Percentiles rank a stretch among this genome's conserved stretches.
Conservation (phyloP, 2,329 filamentous ascomycete genomes). For the Lojkania enalia region DNA sequence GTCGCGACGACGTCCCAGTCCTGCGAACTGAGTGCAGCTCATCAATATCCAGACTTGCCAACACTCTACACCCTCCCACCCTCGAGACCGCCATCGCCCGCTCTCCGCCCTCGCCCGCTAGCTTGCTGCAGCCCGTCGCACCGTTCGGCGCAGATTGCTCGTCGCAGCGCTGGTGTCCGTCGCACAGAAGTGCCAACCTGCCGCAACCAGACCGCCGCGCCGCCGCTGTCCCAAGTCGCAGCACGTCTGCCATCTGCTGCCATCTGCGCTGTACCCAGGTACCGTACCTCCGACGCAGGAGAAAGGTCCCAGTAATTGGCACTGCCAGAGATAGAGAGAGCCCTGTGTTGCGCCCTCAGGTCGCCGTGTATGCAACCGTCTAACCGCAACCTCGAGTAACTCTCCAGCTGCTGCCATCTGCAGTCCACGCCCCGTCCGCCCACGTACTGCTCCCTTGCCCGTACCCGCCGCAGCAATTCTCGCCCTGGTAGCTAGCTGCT, state of each 20-base stretch:
- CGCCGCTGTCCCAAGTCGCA: conserved; percentile 13
- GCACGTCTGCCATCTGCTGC: not conserved
- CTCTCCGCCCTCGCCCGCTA: conserved; percentile 8
- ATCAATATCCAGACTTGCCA: conserved; percentile 17
- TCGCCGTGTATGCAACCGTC: conserved; percentile 11
- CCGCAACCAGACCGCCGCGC: conserved; percentile 12
- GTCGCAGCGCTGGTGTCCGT: conserved; percentile 11
- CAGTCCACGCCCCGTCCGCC: conserved; percentile 12
- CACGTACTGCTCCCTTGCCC: conserved; percentile 6
- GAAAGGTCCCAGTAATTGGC: too few species aligned
- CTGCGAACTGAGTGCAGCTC: conserved; percentile 11
- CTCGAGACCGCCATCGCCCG: not conserved
- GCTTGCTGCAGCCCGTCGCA: conserved; percentile 14
- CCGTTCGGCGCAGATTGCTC: conserved; percentile 11
- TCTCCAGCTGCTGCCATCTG: not conserved
- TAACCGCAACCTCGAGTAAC: conserved; percentile 13
- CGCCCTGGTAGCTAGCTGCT: too few species aligned
- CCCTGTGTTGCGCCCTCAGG: not conserved
- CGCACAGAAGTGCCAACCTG: conserved; percentile 14
- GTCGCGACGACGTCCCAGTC: conserved; percentile 9
- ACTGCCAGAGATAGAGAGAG: too few species aligned
- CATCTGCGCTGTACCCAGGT: too few species aligned
- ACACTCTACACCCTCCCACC: conserved; percentile 3
- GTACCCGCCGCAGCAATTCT: conserved; percentile 14
- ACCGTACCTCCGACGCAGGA: too few species aligned